Base-by-base conservation (phyloP, 164 flowering plant genomes). In the Chloranthus sessilifolius region DNA sequence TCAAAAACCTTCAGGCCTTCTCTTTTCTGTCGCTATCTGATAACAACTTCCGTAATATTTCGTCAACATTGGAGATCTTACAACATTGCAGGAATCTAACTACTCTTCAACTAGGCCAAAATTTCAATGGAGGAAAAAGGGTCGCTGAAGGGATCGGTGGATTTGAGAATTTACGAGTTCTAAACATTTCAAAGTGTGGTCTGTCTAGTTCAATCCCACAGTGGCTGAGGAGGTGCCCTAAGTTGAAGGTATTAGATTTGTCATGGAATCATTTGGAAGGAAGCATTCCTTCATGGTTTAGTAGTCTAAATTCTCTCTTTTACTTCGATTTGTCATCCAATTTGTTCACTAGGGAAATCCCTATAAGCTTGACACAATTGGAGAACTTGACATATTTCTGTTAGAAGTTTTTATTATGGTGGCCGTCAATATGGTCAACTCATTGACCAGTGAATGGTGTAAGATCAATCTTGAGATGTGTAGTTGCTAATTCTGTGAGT, bases 241-340 rank as follows among this genome's bases (percentile, higher is more conserved):
- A 61, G 8, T 56, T 81, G 69, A 77, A 73, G 66, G 21, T 83
- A 48, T 40, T 83, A 59, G 90, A 83, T 59, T 47, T 83, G 14
- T 83, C 90, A 1, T 80, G 82, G 86, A 83, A 83, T 37, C 63
- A 17, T 2, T 51, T 83, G 56, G 21, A 3, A 19, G 86, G 90
- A 45, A 52, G 40, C 5, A 68, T 83, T 51, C 90, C 86, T 0
- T 17, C 33, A 7, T 80, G 81, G 80, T 46, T 83, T 34, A n/a
- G n/a, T n/a, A n/a, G n/a, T n/a, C n/a, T n/a, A n/a, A n/a, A n/a
- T n/a, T 55, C 38, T 42, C 72, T 82, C 16, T 82, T 79, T 62
- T 82, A 82, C 65, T 60, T 82, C 70, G 88, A 82, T 27, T 64
- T 82, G 39, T 82, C 84, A 1, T 74, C 71, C 59, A 82, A 82